These are phyloP conservation scores for Withania somnifera DNA, from an alignment of 305 asterid genomes.

Conservation along the genomic window DNA sequence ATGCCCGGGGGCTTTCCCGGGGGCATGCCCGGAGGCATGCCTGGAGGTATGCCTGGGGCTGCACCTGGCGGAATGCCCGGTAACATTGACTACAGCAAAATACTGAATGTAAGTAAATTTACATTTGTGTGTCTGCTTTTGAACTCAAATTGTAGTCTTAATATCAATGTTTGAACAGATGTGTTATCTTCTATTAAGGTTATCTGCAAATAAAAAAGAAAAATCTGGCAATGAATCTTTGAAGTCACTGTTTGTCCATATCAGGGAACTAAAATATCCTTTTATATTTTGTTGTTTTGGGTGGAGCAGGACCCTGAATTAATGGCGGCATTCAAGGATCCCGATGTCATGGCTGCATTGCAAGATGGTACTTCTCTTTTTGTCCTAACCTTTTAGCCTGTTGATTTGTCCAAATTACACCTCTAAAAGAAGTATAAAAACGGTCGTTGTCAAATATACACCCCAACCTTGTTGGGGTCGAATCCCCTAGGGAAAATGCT, in stretches of 20 bases:
- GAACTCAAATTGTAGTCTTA: neutral
- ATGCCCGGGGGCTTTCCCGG: neutral
- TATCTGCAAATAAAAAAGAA: neutral
- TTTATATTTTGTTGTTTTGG: constrained; percentile 8
- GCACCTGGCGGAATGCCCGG: constrained; percentile 18
- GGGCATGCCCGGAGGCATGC: neutral
- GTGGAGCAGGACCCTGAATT: constrained; percentile 81
- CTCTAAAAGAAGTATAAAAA: no score
- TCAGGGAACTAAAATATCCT: neutral
- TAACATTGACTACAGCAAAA: constrained; percentile 65
- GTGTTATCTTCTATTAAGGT: neutral
- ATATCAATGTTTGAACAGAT: neutral
- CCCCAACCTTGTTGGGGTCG: no score
- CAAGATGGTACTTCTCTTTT: constrained; percentile 63
- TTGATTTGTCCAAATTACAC: no score
- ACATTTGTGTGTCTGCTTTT: neutral
- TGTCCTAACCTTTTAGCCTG: neutral
- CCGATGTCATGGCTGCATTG: constrained; percentile 90
- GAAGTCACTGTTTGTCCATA: neutral
- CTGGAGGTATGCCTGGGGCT: neutral
- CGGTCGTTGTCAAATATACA: no score
- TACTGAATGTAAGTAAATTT: constrained; percentile 45
- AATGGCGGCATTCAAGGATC: constrained; percentile 92
- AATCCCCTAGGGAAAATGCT: no score
- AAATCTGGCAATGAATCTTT: neutral